Percentiles rank a stretch among this genome's conserved stretches.
Evolutionary conservation across 106 monocot species (phyloP).

Genomic region (Platanthera zijinensis): DNA sequence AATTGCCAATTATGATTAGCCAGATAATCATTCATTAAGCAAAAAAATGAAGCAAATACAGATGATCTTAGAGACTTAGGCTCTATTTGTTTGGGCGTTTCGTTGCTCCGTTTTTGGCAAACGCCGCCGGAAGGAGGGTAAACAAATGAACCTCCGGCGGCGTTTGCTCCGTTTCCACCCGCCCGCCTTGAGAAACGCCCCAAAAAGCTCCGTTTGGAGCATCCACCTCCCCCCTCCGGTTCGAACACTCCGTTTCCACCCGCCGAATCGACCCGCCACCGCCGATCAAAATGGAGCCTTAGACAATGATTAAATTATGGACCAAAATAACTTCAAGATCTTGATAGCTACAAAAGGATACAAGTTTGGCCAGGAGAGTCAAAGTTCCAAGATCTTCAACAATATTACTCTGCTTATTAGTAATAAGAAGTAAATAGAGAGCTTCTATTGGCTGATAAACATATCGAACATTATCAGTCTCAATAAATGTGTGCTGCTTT

Average conservation of each 20-base stretch:
- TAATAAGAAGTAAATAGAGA: slow-evolving; percentile 79
- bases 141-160: no score
- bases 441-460: slow-evolving; percentile 92
- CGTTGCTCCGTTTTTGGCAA: no score
- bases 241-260: no score
- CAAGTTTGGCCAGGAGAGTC: slow-evolving; percentile 78
- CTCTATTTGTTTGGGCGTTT: no score
- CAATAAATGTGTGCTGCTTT: slow-evolving; percentile 96
- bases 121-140: no score
- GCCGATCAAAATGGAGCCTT: no score
- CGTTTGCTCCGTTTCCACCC: no score
- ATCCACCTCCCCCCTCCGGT: no score
- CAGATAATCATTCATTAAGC: not conserved
- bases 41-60: not conserved
- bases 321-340: not conserved
- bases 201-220: no score
- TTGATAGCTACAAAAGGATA: slow-evolving; percentile 31
- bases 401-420: slow-evolving; percentile 97
- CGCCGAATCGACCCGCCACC: no score
- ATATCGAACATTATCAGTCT: slow-evolving; percentile 98
- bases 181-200: no score
- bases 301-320: not conserved
- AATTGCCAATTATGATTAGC: not conserved
- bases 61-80: not conserved
- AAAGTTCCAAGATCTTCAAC: slow-evolving; percentile 89